A percentile compares a stretch with the other conserved stretches of the same genome.
phyloP scores from a whole-genome alignment of 2,329 filamentous ascomycete species.

The Apiospora sp. region DNA sequence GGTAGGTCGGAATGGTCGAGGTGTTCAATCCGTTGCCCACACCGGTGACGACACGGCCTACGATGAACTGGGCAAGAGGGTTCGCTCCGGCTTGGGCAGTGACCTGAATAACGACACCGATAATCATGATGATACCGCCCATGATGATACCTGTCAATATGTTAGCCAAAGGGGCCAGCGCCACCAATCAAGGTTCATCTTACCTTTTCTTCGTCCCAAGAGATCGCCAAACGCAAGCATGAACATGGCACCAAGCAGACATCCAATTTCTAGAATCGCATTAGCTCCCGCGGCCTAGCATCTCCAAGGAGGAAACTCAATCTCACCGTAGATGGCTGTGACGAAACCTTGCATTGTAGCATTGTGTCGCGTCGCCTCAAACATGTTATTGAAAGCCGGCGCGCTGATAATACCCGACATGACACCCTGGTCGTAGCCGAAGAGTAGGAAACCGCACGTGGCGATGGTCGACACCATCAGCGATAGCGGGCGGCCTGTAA shows the following conservation, averaged over 20 bases:
- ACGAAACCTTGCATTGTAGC: slow-evolving; percentile 57
- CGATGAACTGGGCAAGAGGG: slow-evolving; percentile 54
- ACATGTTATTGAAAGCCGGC: slow-evolving; percentile 56
- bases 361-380: slow-evolving; percentile 51
- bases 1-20: slow-evolving; percentile 55
- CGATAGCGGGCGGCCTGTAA: slow-evolving; percentile 64
- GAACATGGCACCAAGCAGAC: slow-evolving; percentile 55
- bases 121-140: slow-evolving; percentile 57
- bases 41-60: slow-evolving; percentile 59
- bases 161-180: background rate
- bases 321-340: slow-evolving; percentile 52
- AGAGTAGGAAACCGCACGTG: slow-evolving; percentile 83
- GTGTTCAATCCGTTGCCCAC: slow-evolving; percentile 62
- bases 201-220: slow-evolving; percentile 54
- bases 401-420: slow-evolving; percentile 77
- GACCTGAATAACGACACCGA: slow-evolving; percentile 68
- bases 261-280: slow-evolving; percentile 46
- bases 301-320: background rate
- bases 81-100: slow-evolving; percentile 40
- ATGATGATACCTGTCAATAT: background rate
- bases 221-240: slow-evolving; percentile 62
- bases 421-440: slow-evolving; percentile 89
- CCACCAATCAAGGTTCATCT: background rate
- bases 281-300: background rate
- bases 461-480: slow-evolving; percentile 68